A percentile compares a stretch with the other conserved stretches of the same genome.
phyloP scores from a whole-genome alignment of 345 rosid species.

The Brassica napus region Da-Ae NC_063439.1:27490001-27490500 shows the following conservation, averaged over 20 bases:
- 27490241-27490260: background rate
- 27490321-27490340: background rate
- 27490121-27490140: background rate
- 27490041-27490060: slow-evolving; percentile 64
- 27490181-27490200: background rate
- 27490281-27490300: background rate
- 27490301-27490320: background rate
- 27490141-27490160: background rate
- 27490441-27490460: background rate
- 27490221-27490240: background rate
- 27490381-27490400: background rate
- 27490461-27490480: slow-evolving; percentile 77
- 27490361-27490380: too few species aligned
- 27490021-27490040: slow-evolving; percentile 59
- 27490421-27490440: background rate
- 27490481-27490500: slow-evolving; percentile 71
- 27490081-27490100: slow-evolving; percentile 40
- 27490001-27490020: slow-evolving; percentile 45
- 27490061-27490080: slow-evolving; percentile 62
- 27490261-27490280: background rate
- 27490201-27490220: too few species aligned
- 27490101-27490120: background rate
- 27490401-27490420: background rate
- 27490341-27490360: background rate
- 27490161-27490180: background rate